These are phyloP conservation scores for Erythrobasidium yunnanense DNA, from an alignment of 768 basidiomycete species.

Conservation along the genomic window DNA sequence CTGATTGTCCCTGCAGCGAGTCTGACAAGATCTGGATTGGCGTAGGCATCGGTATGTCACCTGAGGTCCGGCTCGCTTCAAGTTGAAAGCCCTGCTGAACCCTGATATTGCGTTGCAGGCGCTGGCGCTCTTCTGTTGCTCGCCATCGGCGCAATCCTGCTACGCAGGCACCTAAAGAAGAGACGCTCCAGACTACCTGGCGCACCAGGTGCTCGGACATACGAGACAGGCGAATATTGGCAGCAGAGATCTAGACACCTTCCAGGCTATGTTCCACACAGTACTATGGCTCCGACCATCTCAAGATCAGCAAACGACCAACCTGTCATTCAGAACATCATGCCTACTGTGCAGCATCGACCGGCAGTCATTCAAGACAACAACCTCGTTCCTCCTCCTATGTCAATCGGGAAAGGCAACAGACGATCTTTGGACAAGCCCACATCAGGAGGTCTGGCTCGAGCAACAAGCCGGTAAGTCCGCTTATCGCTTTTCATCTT, in stretches of 20 bases:
- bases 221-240: constrained; percentile 17
- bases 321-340: background rate
- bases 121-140: background rate
- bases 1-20: no score
- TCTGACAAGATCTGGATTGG: background rate
- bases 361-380: background rate
- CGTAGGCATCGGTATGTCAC: background rate
- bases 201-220: background rate
- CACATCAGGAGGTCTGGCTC: background rate
- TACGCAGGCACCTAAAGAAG: background rate
- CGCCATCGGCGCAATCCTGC: background rate
- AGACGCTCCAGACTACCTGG: background rate
- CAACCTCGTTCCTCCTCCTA: background rate
- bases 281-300: background rate
- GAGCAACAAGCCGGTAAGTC: background rate
- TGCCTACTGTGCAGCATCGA: background rate
- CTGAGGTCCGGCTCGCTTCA: background rate
- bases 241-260: background rate
- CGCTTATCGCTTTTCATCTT: background rate
- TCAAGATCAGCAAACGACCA: background rate
- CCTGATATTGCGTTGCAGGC: background rate
- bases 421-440: background rate
- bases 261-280: constrained; percentile 4
- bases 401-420: background rate
- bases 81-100: no score